Conservation (phyloP, 176 grass and related monocot genomes). For the Musa acuminata region DNA sequence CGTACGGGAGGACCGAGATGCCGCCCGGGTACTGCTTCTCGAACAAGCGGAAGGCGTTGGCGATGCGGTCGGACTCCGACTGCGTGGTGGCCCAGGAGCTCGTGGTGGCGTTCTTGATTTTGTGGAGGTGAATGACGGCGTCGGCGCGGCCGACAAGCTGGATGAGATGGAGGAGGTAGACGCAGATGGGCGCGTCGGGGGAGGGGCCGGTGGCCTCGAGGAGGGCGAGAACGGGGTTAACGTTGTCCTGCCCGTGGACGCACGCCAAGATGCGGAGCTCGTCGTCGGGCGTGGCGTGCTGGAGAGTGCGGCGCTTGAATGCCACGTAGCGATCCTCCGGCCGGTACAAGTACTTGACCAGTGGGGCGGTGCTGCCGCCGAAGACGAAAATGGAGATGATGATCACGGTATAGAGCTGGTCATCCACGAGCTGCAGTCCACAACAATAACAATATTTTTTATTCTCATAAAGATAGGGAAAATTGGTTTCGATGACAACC, state of each 20-base stretch:
- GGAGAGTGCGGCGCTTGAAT: conserved; percentile 74
- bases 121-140: conserved; percentile 55
- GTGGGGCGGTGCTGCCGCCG: conserved; percentile 41
- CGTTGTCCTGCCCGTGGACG: conserved; percentile 44
- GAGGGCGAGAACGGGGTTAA: conserved; percentile 35
- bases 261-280: conserved; percentile 74
- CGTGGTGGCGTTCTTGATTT: conserved; percentile 20
- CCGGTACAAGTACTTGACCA: conserved; percentile 52
- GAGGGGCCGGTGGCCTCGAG: conserved; percentile 58
- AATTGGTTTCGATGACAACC: too few species aligned
- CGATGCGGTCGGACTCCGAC: conserved; percentile 7
- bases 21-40: neutral
- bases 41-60: conserved; percentile 5
- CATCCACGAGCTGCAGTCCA: neutral
- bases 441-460: neutral
- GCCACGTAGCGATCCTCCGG: conserved; percentile 60
- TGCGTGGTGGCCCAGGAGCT: conserved; percentile 18
- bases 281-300: conserved; percentile 46
- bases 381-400: conserved; percentile 34
- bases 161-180: conserved; percentile 85
- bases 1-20: conserved; percentile 13
- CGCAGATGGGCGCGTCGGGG: conserved; percentile 36
- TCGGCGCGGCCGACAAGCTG: conserved; percentile 74
- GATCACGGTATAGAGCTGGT: conserved; percentile 12
- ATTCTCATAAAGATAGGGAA: too few species aligned